Evolutionary conservation across 768 basidiomycete genomes (phyloP).

Genomic region (Gyrodon lividus): DNA sequence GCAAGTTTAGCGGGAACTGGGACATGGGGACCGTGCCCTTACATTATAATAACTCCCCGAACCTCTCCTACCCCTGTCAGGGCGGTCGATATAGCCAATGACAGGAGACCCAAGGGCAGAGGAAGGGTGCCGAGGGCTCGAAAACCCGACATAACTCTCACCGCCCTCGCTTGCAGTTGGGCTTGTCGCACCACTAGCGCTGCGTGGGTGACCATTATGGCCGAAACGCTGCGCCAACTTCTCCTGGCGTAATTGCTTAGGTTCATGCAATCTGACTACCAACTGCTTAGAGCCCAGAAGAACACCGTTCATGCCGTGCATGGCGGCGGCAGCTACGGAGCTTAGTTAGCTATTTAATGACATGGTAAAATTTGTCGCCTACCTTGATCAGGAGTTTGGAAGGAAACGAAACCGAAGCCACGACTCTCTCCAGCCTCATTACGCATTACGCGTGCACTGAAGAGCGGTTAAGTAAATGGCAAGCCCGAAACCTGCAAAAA

Average conservation of each 20-base stretch:
- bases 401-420: constrained; percentile 91
- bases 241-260: constrained; percentile 87
- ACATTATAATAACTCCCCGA: constrained; percentile 89
- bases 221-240: constrained; percentile 82
- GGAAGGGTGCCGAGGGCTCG: constrained; percentile 63
- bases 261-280: constrained; percentile 86
- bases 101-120: constrained; percentile 56
- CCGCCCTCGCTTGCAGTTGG: constrained; percentile 81
- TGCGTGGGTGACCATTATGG: constrained; percentile 78
- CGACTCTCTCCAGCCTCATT: constrained; percentile 79
- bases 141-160: constrained; percentile 71
- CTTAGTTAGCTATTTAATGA: constrained; percentile 1
- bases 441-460: constrained; percentile 90
- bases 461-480: background rate
- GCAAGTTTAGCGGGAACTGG: constrained; percentile 4
- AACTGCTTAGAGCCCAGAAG: constrained; percentile 73
- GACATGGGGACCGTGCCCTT: constrained; percentile 18
- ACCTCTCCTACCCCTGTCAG: constrained; percentile 68
- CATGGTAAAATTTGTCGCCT: background rate
- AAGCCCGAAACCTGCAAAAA: background rate
- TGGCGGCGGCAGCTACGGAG: constrained; percentile 60
- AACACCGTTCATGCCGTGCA: constrained; percentile 80
- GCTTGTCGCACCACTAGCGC: constrained; percentile 80
- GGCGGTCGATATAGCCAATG: constrained; percentile 50
- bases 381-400: constrained; percentile 83